Base-by-base conservation (phyloP, 306 rosid genomes). In the Lathyrus oleraceus region DNA sequence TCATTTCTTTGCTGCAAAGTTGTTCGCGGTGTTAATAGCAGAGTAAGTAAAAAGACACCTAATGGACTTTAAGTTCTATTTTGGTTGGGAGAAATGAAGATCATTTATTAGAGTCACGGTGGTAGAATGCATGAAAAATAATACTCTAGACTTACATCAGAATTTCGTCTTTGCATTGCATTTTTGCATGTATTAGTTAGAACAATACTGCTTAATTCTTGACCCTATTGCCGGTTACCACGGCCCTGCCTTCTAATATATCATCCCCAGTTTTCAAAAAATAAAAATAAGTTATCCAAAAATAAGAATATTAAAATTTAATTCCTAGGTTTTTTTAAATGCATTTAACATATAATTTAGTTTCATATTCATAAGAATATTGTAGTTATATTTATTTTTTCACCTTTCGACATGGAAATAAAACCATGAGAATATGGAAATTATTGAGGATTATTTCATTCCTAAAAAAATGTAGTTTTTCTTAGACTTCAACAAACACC, bases 1-100 rank as follows among this genome's bases (percentile, higher is more conserved):
- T 61, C 83, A 51, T 71, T 82, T 78, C 77, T 39, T 21, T 72
- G 64, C 38, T 69, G 65, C 70, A 80, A 69, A 75, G 77, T 80
- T 65, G 79, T 68, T 73, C 53, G 61, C n/a, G 8, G 38, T 56
- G 69, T 74, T 74, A 44, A 74, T 44, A 21, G 73, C 56, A 38
- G 28, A 45, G 58, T 56, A 70, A 42, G 70, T 70, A 47, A 58
- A 56, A 64, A 0, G 23, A 35, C 72, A 79, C 76, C 76, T 69
- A 70, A 45, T 71, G 66, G 11, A 11, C 35, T 64, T 59, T 13
- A 44, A 14, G 67, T 62, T 69, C 15, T 59, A 40, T 68, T 53
- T 69, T 71, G 71, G 78, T 71, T 80, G 78, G 17, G 71, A 40
- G 78, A 75, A 70, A 70, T 80, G 3, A 75, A 66, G 53, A 51